Conservation (phyloP, 2,329 filamentous ascomycete genomes). For the Sordariomycetes sp. region DNA sequence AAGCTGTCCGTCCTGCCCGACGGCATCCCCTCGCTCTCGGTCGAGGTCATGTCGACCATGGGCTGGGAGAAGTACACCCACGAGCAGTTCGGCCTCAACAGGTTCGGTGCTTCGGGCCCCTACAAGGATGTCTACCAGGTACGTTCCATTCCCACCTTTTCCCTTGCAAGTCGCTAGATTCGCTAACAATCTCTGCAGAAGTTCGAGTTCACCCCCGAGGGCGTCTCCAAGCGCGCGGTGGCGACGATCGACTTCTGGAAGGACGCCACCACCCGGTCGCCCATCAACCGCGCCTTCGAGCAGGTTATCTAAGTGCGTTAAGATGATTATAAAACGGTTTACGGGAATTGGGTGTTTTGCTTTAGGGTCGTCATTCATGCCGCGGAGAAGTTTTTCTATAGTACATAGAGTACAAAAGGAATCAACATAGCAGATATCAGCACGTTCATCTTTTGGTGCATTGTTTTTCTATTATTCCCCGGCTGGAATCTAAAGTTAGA, state of each 20-base stretch:
- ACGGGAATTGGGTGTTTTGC: constrained; percentile 1
- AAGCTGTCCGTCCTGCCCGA: constrained; percentile 84
- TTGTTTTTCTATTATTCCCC: neutral
- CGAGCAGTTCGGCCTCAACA: constrained; percentile 98
- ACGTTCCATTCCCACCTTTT: constrained; percentile 19
- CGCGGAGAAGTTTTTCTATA: neutral
- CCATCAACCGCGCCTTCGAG: constrained; percentile 94
- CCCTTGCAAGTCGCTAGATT: neutral
- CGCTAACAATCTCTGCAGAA: constrained; percentile 42
- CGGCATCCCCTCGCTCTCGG: constrained; percentile 81
- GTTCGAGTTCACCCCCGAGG: constrained; percentile 98
- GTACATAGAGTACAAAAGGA: constrained; percentile 1
- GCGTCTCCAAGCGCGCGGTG: constrained; percentile 85
- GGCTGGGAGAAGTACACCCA: constrained; percentile 99
- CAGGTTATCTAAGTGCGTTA: constrained; percentile 65
- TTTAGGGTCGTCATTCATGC: neutral
- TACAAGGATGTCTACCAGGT: constrained; percentile 97
- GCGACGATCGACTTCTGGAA: constrained; percentile 97
- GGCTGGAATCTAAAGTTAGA: neutral
- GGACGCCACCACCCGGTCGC: constrained; percentile 82
- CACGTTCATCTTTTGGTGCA: neutral
- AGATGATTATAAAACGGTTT: constrained; percentile 6
- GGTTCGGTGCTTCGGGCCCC: constrained; percentile 92
- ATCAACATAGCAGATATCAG: neutral
- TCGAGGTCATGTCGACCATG: constrained; percentile 94